A percentile compares a stretch with the other conserved stretches of the same genome.
These are phyloP conservation scores for Cubamyces lactineus DNA, from an alignment of 768 basidiomycete genomes.

Conservation along the genomic window DNA sequence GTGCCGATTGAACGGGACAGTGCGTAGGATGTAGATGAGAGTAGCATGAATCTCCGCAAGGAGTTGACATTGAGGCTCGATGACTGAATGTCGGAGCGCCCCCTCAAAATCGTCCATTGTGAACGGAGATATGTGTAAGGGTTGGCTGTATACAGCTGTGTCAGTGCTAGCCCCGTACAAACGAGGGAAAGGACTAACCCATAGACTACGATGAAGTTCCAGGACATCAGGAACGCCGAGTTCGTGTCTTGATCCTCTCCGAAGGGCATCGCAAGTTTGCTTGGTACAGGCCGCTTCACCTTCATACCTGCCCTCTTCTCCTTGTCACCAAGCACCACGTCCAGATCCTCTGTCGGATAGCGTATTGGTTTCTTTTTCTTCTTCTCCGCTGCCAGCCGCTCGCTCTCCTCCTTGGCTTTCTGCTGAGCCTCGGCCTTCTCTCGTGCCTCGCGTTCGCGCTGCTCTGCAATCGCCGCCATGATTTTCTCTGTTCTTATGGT, in stretches of 20 bases:
- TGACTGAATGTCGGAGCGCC: constrained; percentile 74
- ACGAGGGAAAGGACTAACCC: constrained; percentile 55
- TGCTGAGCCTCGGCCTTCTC: constrained; percentile 71
- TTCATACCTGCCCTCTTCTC: constrained; percentile 81
- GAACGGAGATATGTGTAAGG: constrained; percentile 84
- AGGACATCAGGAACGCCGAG: constrained; percentile 86
- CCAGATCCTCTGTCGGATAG: constrained; percentile 92
- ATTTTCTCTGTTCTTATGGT: constrained; percentile 29
- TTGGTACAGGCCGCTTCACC: constrained; percentile 67
- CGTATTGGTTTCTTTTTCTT: constrained; percentile 90
- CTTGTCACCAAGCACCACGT: constrained; percentile 77
- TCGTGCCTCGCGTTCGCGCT: constrained; percentile 68
- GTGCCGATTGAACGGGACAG: constrained; percentile 75
- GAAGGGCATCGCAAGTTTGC: constrained; percentile 66
- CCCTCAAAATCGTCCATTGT: constrained; percentile 93
- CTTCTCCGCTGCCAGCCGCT: constrained; percentile 72
- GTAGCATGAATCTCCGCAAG: constrained; percentile 88
- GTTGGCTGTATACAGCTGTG: constrained; percentile 56
- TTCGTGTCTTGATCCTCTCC: constrained; percentile 65
- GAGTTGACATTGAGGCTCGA: constrained; percentile 73
- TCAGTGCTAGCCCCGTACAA: neutral
- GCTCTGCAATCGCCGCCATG: constrained; percentile 51
- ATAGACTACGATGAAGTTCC: constrained; percentile 94
- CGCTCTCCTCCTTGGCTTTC: constrained; percentile 70
- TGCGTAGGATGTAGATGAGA: constrained; percentile 88